phyloP scores from a whole-genome alignment of 371 early-diverging fungal species.

The Mortierella sp. region DNA sequence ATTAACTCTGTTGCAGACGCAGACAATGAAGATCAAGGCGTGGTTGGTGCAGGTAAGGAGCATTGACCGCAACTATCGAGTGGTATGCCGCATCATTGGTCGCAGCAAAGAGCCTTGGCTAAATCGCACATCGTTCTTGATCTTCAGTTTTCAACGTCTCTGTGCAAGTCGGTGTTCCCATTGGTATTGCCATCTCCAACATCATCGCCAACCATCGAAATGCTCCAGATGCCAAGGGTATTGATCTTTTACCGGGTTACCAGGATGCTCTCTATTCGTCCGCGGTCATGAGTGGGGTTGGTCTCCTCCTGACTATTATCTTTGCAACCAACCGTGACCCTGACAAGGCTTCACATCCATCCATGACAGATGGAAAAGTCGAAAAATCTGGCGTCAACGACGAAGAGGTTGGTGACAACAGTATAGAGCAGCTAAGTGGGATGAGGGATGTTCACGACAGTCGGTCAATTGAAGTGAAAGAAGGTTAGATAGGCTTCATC shows the following conservation, averaged over 20 bases:
- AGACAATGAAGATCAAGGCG: conserved; percentile 1
- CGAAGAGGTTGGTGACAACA: no score
- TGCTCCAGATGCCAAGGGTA: conserved; percentile 7
- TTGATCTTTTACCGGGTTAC: conserved; percentile 22
- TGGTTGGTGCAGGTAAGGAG: background rate
- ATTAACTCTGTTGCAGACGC: conserved; percentile 1
- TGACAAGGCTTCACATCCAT: background rate
- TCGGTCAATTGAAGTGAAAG: no score
- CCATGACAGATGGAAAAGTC: no score
- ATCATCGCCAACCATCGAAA: conserved; percentile 30
- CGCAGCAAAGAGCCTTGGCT: no score
- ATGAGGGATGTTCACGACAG: no score
- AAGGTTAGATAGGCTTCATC: no score
- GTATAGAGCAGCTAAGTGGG: no score
- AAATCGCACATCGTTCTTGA: no score
- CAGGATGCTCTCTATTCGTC: conserved; percentile 21
- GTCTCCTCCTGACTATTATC: conserved; percentile 23
- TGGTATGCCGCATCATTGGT: no score
- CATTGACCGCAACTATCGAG: no score
- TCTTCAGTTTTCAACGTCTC: conserved; percentile 26
- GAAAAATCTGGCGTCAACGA: no score
- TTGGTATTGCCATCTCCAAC: conserved; percentile 41
- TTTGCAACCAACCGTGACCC: conserved; percentile 27
- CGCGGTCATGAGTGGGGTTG: conserved; percentile 29
- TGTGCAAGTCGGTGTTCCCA: conserved; percentile 29